Percentiles rank a stretch among this genome's conserved stretches.
phyloP scores from a whole-genome alignment of 1,139 yeast genomes.

The Saccharomyces hybrid region DNA sequence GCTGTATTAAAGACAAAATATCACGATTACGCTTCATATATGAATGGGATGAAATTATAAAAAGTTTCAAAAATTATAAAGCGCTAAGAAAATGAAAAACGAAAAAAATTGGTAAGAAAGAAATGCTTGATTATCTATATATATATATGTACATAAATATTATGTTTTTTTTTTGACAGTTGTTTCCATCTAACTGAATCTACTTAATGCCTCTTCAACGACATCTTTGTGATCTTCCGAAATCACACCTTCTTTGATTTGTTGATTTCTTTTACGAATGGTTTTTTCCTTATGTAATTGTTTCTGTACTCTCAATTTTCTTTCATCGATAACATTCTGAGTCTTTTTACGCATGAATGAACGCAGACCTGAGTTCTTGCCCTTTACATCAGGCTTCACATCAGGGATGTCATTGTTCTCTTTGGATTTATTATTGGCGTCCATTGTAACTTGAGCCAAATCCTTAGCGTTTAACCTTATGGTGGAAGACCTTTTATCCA shows the following conservation, averaged over 20 bases:
- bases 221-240: conserved; percentile 32
- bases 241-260: conserved; percentile 44
- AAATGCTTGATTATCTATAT: background rate
- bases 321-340: conserved; percentile 79
- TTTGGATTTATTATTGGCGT: conserved; percentile 34
- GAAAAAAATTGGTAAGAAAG: background rate
- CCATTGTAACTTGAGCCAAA: conserved; percentile 39
- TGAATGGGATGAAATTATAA: background rate
- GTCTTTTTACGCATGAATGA: conserved; percentile 76
- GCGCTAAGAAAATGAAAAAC: background rate
- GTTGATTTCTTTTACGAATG: conserved; percentile 50
- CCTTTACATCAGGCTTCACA: conserved; percentile 57
- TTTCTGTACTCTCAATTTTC: conserved; percentile 73
- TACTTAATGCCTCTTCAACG: conserved; percentile 31
- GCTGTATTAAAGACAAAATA: conserved; percentile 46
- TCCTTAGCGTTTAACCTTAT: conserved; percentile 60
- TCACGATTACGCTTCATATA: background rate
- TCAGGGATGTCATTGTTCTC: conserved; percentile 38
- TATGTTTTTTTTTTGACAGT: background rate
- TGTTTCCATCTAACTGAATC: conserved; percentile 19
- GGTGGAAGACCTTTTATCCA: conserved; percentile 60
- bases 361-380: conserved; percentile 79
- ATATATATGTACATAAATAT: background rate
- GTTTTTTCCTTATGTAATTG: conserved; percentile 69
- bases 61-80: background rate